Conservation (phyloP, 345 rosid species). For the Citrus mangshanensis region DNA sequence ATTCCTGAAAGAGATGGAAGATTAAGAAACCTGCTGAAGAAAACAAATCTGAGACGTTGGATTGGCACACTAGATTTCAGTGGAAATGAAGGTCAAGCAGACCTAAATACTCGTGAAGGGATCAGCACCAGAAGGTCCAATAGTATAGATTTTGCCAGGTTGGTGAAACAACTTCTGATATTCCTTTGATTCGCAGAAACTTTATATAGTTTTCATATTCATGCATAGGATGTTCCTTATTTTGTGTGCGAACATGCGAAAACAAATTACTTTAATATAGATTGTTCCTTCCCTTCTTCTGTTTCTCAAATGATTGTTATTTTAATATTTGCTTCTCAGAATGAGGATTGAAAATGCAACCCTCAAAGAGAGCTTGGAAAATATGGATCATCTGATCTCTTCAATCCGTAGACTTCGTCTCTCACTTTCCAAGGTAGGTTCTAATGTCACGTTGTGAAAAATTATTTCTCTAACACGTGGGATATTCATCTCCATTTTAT, state of each 20-base stretch:
- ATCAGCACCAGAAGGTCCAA: constrained; percentile 25
- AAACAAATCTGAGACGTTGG: constrained; percentile 81
- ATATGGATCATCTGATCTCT: constrained; percentile 75
- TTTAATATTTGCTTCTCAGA: constrained; percentile 32
- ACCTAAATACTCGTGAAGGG: constrained; percentile 30
- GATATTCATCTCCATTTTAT: background rate
- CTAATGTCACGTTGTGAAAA: background rate
- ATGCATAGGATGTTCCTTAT: background rate
- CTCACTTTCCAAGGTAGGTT: constrained; percentile 68
- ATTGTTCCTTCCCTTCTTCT: constrained; percentile 6
- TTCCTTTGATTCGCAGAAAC: constrained; percentile 1
- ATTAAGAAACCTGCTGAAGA: constrained; percentile 74
- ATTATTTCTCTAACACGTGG: background rate
- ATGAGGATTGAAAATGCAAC: constrained; percentile 91
- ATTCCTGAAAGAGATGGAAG: constrained; percentile 64
- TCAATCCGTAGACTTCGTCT: constrained; percentile 79
- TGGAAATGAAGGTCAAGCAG: constrained; percentile 45
- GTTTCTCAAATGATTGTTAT: background rate
- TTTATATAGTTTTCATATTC: constrained; percentile 12
- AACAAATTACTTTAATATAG: background rate
- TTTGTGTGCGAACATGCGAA: background rate
- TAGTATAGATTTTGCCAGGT: constrained; percentile 79
- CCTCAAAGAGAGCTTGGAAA: constrained; percentile 81
- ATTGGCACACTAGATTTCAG: constrained; percentile 45
- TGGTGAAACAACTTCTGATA: constrained; percentile 11